A percentile compares a stretch with the other conserved stretches of the same genome.
These are phyloP conservation scores for Coemansia sp. DNA, from an alignment of 192 early-diverging fungal species.

Conservation along the genomic window DNA sequence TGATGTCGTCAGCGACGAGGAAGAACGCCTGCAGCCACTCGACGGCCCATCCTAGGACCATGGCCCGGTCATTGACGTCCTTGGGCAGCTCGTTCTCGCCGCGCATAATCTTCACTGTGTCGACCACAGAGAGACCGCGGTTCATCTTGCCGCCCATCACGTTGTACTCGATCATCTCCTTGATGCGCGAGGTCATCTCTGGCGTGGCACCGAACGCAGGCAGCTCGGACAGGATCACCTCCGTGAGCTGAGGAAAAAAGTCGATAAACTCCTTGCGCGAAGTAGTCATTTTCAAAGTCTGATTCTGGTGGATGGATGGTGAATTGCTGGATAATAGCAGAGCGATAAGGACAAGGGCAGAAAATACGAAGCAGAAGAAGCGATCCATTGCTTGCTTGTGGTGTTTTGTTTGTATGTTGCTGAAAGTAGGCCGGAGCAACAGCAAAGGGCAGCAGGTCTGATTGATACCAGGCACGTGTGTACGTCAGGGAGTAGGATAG, in stretches of 20 bases:
- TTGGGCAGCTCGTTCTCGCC: constrained; percentile 61
- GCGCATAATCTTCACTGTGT: constrained; percentile 78
- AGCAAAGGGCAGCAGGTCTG: no score
- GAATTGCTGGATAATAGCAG: not conserved
- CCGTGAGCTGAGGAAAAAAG: constrained; percentile 67
- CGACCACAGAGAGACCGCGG: constrained; percentile 92
- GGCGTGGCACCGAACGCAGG: constrained; percentile 63
- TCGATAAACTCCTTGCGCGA: constrained; percentile 60
- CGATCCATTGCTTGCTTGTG: not conserved
- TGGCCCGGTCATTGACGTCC: constrained; percentile 81
- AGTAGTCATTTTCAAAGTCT: constrained; percentile 27
- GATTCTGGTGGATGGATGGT: not conserved
- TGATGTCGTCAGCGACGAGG: constrained; percentile 97
- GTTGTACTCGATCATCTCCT: constrained; percentile 61
- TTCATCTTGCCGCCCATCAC: constrained; percentile 89
- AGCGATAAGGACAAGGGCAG: not conserved
- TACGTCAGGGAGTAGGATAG: no score
- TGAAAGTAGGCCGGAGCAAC: not conserved
- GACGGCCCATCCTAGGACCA: constrained; percentile 91
- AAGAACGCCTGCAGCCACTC: constrained; percentile 99
- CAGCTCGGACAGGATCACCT: constrained; percentile 73
- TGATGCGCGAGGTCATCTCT: constrained; percentile 64
- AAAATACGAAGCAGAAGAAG: not conserved
- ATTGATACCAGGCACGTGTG: no score
- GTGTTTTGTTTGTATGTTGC: not conserved